Evolutionary conservation across 176 grass and related monocot species (phyloP), one percentile per base, ranked within the genome.

Genomic region (Avena atlantica): DNA sequence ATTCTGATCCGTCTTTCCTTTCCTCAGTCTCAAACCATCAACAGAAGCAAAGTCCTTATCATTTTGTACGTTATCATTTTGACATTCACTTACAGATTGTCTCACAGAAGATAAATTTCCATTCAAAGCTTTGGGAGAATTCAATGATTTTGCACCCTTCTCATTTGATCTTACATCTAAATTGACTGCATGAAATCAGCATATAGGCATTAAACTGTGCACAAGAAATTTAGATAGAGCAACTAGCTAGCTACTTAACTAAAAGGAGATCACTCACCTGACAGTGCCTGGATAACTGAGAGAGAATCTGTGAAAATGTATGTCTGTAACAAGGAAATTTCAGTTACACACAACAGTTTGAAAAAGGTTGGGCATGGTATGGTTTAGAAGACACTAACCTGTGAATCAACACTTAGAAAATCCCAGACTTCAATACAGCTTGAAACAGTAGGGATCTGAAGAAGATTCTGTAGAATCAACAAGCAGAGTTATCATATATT

Each of bases 391-490:
- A 86, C 51, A 85, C 88, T 87, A 80, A 94, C 97, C 97, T 96
- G 94, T 75, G 97, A 95, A 87, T 95, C 93, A 84, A 95, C 93
- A 91, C 94, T 93, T 29, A 95, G 60, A 93, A 95, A 95, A 89
- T 98, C 97, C 97, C 92, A 99, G 71, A 99, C 97, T 89, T 99
- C 97, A 89, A 99, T 97, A 84, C 92, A 99, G 71, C 92, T 86
- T 85, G 97, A 99, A 87, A 99, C 69, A 53, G 89, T 92, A 65
- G 94, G 94, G 87, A 97, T 96, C 81, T 97, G 91, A 90, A 99
- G 97, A 90, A 99, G 94, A 37, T 93, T 99, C 97, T 99, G 94
- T 62, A 81, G 51, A 79, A 73, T 84, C 16, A 84, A 87, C 61
- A 78, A 12, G 76, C 65, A 80, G 29, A 83, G 20, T 74, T 67